phyloP scores from a whole-genome alignment of 2,329 filamentous ascomycete genomes.

The Neonectria ditissima region DNA sequence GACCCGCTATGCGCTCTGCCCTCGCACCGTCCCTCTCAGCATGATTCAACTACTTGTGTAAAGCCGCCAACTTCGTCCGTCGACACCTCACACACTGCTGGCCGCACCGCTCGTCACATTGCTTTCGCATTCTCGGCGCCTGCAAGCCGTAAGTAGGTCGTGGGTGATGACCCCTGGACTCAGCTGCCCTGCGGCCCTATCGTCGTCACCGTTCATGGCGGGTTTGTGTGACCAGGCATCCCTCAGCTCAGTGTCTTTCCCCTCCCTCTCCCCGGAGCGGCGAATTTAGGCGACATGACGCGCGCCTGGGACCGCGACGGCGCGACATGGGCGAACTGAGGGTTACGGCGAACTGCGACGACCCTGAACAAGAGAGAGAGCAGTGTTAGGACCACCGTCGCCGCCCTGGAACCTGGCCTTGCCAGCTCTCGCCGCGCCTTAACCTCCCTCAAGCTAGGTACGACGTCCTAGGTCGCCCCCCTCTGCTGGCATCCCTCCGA shows the following conservation, averaged over 20 bases:
- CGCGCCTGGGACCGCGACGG: slow-evolving; percentile 23
- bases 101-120: slow-evolving; percentile 8
- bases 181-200: slow-evolving; percentile 27
- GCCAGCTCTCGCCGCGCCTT: slow-evolving; percentile 37
- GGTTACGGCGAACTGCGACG: slow-evolving; percentile 26
- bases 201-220: neutral
- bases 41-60: neutral
- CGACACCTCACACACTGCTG: neutral
- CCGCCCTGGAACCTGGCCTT: slow-evolving; percentile 39
- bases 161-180: slow-evolving; percentile 26
- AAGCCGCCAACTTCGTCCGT: no score
- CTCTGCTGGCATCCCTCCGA: slow-evolving; percentile 36
- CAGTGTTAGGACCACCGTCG: slow-evolving; percentile 28
- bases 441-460: slow-evolving; percentile 42
- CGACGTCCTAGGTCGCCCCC: slow-evolving; percentile 31
- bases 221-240: slow-evolving; percentile 11
- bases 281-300: slow-evolving; percentile 14
- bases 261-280: slow-evolving; percentile 18
- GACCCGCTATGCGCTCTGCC: slow-evolving; percentile 10
- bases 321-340: slow-evolving; percentile 29
- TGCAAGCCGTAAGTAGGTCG: slow-evolving; percentile 15
- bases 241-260: slow-evolving; percentile 10
- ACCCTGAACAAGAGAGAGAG: slow-evolving; percentile 26
- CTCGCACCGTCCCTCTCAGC: neutral
- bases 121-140: slow-evolving; percentile 22